A percentile compares a stretch with the other conserved stretches of the same genome.
phyloP scores from a whole-genome alignment of 768 basidiomycete species.

The Neoboletus brunneissimus region DNA sequence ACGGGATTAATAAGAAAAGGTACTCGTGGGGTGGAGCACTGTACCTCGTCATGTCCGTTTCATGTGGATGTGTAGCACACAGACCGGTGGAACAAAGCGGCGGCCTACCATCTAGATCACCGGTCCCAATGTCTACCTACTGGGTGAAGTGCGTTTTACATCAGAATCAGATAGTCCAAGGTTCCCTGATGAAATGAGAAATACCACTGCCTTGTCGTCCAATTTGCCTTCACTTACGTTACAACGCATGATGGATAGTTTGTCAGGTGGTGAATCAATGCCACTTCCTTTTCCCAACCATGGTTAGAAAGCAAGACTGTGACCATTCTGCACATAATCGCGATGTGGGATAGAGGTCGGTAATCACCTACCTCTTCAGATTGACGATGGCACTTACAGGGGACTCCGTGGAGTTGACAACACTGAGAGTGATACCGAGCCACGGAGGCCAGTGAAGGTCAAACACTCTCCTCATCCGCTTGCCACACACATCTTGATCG shows the following conservation, averaged over 20 bases:
- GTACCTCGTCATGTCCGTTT: conserved; percentile 1
- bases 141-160: not conserved
- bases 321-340: not conserved
- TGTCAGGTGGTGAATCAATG: not conserved
- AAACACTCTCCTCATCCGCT: not conserved
- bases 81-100: not conserved
- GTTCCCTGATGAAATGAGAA: not conserved
- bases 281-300: not conserved
- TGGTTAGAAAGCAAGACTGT: not conserved
- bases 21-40: not conserved
- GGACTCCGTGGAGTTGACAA: not conserved
- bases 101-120: not conserved
- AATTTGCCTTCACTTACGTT: not conserved
- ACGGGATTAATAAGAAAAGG: too few relatives aligned
- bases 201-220: not conserved
- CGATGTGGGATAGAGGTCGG: not conserved
- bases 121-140: not conserved
- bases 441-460: not conserved
- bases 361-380: not conserved
- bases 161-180: not conserved
- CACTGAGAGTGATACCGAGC: not conserved
- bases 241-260: not conserved
- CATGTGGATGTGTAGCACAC: not conserved
- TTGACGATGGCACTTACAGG: too few relatives aligned
- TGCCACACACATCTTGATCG: not conserved